These are phyloP conservation scores for Spergularia azorica DNA, from an alignment of 179 eudicot species.

Conservation along the genomic window DNA sequence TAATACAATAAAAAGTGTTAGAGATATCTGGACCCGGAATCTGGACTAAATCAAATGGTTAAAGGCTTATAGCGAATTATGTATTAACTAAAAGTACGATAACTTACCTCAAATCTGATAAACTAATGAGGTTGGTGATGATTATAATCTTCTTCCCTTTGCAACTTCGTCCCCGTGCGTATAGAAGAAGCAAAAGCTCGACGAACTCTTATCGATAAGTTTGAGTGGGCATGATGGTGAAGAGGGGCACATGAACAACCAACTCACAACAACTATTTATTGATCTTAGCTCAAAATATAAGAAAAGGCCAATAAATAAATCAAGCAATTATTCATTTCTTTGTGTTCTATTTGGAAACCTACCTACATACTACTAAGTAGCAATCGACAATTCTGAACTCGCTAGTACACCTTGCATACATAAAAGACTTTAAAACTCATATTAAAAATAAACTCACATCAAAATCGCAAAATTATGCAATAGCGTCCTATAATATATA, in stretches of 20 bases:
- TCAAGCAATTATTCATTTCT: too few species aligned
- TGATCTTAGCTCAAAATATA: not conserved
- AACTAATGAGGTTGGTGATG: not conserved
- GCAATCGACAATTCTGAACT: too few species aligned
- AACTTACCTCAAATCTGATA: too few species aligned
- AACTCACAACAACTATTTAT: slow-evolving; percentile 29
- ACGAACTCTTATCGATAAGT: not conserved
- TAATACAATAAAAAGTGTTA: not conserved
- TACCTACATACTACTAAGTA: not conserved
- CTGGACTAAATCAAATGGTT: too few species aligned
- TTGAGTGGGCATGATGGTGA: slow-evolving; percentile 36
- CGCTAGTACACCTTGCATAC: too few species aligned
- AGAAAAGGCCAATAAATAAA: not conserved
- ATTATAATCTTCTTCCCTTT: not conserved
- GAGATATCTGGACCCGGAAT: not conserved
- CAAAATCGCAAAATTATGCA: too few species aligned
- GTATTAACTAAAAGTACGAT: too few species aligned
- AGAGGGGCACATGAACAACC: slow-evolving; percentile 43
- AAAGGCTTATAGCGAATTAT: too few species aligned
- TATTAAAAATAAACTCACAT: not conserved
- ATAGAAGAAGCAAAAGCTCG: not conserved
- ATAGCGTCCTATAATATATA: too few species aligned
- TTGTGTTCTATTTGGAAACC: not conserved
- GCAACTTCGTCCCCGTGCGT: not conserved
- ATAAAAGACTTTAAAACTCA: too few species aligned